Conservation (phyloP, 345 rosid species). For the Angophora floribunda region DNA sequence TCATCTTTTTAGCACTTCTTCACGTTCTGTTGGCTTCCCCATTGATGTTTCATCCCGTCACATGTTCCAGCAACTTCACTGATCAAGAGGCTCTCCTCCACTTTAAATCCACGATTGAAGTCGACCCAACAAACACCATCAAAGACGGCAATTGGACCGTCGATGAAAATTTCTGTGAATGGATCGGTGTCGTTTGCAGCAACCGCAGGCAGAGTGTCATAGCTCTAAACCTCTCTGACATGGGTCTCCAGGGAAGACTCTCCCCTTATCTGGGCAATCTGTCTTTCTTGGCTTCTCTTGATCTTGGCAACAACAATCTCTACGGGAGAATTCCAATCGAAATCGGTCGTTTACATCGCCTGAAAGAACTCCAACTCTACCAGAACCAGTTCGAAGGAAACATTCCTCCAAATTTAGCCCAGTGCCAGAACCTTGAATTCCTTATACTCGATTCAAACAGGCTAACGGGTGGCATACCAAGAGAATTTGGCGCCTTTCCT, state of each 20-base stretch:
- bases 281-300: not conserved
- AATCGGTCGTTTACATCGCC: not conserved
- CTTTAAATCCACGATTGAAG: not conserved
- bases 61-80: not conserved
- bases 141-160: not conserved
- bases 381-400: not conserved
- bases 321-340: not conserved
- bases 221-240: not conserved
- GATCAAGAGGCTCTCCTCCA: not conserved
- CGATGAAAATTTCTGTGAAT: not conserved
- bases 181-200: not conserved
- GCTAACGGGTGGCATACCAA: not conserved
- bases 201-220: not conserved
- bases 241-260: not conserved
- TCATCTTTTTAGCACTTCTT: not conserved
- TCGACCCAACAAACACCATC: not conserved
- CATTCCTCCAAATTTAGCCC: not conserved
- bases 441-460: not conserved
- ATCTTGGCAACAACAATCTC: not conserved
- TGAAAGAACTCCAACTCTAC: not conserved
- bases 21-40: not conserved
- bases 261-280: not conserved
- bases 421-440: not conserved
- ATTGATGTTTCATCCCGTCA: not conserved
- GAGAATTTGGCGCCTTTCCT: not conserved